A percentile compares a stretch with the other conserved stretches of the same genome.
Evolutionary conservation across 225 moss, liverwort and hornwort genomes (phyloP).

Genomic region (Sphagnum contortum): DNA sequence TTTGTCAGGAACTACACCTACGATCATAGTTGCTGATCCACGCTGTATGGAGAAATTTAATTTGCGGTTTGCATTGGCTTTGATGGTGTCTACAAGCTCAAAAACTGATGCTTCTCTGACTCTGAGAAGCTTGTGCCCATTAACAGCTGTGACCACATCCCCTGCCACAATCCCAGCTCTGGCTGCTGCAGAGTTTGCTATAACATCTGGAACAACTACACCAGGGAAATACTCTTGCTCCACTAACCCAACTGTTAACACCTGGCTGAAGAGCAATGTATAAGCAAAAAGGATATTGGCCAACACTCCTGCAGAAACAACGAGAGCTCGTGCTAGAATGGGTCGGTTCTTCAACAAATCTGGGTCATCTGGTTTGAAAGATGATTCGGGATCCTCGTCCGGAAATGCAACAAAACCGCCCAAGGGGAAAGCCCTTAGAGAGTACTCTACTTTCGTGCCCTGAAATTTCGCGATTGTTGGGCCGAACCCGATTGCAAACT

Average conservation of each 20-base stretch:
- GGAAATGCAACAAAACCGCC: constrained; percentile 95
- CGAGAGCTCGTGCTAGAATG: constrained; percentile 63
- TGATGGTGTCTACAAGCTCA: constrained; percentile 81
- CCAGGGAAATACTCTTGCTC: constrained; percentile 85
- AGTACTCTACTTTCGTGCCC: constrained; percentile 75
- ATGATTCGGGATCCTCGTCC: constrained; percentile 74
- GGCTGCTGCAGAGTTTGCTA: constrained; percentile 65
- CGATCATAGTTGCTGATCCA: constrained; percentile 21
- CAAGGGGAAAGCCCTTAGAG: constrained; percentile 69
- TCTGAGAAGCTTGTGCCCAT: constrained; percentile 39
- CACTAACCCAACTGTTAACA: constrained; percentile 65
- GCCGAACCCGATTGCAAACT: constrained; percentile 93
- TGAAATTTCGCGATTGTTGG: constrained; percentile 77
- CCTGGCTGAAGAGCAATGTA: constrained; percentile 69
- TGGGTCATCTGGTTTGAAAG: constrained; percentile 66
- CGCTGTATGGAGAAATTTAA: constrained; percentile 54
- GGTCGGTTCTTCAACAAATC: constrained; percentile 85
- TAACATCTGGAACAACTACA: constrained; percentile 78
- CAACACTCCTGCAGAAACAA: constrained; percentile 87
- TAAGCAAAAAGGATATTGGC: constrained; percentile 87
- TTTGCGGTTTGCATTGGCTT: constrained; percentile 47
- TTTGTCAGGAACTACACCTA: constrained; percentile 65
- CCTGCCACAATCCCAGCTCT: constrained; percentile 63
- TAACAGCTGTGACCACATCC: constrained; percentile 71
- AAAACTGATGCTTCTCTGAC: constrained; percentile 57